These are phyloP conservation scores for Ustilago hordei DNA, from an alignment of 1,284 basidiomycete genomes.

Conservation along the genomic window DNA sequence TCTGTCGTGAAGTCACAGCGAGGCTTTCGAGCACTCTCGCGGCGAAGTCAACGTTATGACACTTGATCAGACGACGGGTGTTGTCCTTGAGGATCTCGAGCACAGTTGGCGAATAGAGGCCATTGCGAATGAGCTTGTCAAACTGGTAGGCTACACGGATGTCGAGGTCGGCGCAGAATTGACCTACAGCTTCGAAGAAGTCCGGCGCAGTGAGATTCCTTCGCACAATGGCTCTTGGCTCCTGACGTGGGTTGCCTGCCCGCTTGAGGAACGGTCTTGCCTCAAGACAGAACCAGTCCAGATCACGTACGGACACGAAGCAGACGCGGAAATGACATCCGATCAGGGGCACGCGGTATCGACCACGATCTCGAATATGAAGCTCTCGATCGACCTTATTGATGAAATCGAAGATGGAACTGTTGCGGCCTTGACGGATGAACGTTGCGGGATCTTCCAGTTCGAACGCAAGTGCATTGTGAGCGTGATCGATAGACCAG, in stretches of 20 bases:
- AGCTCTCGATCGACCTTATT: slow-evolving; percentile 5
- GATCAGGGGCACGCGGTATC: slow-evolving; percentile 21
- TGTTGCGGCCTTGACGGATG: slow-evolving; percentile 29
- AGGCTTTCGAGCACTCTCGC: slow-evolving; percentile 28
- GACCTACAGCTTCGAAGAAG: slow-evolving; percentile 16
- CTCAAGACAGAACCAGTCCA: slow-evolving; percentile 39
- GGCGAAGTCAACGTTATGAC: slow-evolving; percentile 15
- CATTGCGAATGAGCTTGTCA: slow-evolving; percentile 36
- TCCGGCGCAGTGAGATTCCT: slow-evolving; percentile 24
- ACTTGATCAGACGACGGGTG: slow-evolving; percentile 19
- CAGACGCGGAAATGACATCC: slow-evolving; percentile 30
- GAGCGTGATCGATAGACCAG: slow-evolving; percentile 32
- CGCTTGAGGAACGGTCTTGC: slow-evolving; percentile 26
- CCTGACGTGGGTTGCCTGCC: slow-evolving; percentile 24
- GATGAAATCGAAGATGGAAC: slow-evolving; percentile 29
- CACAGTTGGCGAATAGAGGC: slow-evolving; percentile 27
- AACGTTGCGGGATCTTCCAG: slow-evolving; percentile 43
- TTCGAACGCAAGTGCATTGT: slow-evolving; percentile 29
- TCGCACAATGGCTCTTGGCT: slow-evolving; percentile 12
- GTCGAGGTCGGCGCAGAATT: slow-evolving; percentile 23
- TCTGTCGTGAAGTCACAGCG: slow-evolving; percentile 14
- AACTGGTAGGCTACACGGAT: slow-evolving; percentile 34
- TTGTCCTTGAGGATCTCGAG: slow-evolving; percentile 23
- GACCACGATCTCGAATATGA: slow-evolving; percentile 11
- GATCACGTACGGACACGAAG: slow-evolving; percentile 22